phyloP scores from a whole-genome alignment of 2,329 filamentous ascomycete genomes.

The Onygenales sp. region DNA sequence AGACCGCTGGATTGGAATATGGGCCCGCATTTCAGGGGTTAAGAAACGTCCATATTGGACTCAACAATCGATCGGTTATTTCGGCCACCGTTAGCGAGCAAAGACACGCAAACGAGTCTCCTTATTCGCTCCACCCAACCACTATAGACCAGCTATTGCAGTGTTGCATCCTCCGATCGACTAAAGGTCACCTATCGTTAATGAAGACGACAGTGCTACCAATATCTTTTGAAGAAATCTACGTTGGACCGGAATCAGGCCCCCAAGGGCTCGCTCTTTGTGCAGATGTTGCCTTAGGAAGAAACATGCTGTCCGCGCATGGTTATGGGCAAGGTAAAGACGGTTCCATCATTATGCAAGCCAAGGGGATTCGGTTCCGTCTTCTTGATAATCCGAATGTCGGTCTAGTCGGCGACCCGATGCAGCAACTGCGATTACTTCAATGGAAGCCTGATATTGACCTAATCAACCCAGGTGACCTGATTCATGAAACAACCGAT shows the following conservation, averaged over 20 bases:
- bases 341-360: no score
- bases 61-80: conserved; percentile 1
- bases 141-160: conserved; percentile 1
- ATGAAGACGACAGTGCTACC: neutral
- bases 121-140: neutral
- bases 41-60: neutral
- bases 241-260: no score
- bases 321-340: no score
- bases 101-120: neutral
- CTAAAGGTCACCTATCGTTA: neutral
- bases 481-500: neutral
- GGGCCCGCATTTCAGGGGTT: conserved; percentile 4
- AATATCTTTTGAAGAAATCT: no score
- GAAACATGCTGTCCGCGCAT: no score
- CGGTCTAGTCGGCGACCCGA: no score
- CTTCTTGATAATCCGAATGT: no score
- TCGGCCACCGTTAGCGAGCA: conserved; percentile 10
- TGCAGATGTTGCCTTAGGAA: no score
- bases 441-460: no score
- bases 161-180: neutral
- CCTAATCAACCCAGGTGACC: neutral
- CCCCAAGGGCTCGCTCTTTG: no score
- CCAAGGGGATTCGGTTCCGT: no score
- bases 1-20: neutral
- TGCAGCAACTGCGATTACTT: no score